phyloP scores from a whole-genome alignment of 257 asterid genomes.

The Solanum ossicruentum region DNA sequence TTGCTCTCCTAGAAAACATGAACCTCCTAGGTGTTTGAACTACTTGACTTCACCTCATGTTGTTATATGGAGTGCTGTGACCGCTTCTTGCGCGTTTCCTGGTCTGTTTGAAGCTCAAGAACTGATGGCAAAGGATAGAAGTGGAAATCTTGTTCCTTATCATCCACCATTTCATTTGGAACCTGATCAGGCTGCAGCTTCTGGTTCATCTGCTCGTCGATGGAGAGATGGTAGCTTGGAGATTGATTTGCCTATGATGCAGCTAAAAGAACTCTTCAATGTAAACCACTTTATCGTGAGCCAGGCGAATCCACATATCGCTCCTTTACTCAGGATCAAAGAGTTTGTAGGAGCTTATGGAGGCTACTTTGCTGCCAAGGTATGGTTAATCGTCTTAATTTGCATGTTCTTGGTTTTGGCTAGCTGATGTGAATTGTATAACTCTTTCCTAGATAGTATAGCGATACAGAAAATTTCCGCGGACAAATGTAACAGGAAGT shows the following conservation, averaged over 20 bases:
- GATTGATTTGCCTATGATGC: conserved; percentile 95
- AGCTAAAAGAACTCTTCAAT: conserved; percentile 89
- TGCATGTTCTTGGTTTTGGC: no score
- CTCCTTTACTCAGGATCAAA: conserved; percentile 81
- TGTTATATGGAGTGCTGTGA: conserved; percentile 96
- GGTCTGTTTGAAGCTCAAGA: conserved; percentile 98
- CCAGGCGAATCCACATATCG: conserved; percentile 96
- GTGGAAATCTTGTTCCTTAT: conserved; percentile 87
- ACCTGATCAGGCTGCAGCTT: conserved; percentile 46
- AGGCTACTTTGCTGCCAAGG: conserved; percentile 96
- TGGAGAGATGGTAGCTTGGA: conserved; percentile 99
- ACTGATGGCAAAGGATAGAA: conserved; percentile 90
- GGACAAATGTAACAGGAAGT: background rate
- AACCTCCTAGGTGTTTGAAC: conserved; percentile 95
- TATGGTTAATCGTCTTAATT: background rate
- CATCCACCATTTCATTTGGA: conserved; percentile 95
- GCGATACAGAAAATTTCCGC: no score
- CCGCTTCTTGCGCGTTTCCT: conserved; percentile 96
- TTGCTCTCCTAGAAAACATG: conserved; percentile 95
- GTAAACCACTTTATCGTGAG: conserved; percentile 95
- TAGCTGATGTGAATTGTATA: background rate
- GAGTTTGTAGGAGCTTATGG: conserved; percentile 83
- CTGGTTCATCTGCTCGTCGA: conserved; percentile 52
- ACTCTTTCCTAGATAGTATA: background rate
- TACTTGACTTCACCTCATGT: conserved; percentile 98